Evolutionary conservation across 2,329 filamentous ascomycete species (phyloP), one percentile per base, ranked within the genome.

Genomic region (Paraconiothyrium sp.): DNA sequence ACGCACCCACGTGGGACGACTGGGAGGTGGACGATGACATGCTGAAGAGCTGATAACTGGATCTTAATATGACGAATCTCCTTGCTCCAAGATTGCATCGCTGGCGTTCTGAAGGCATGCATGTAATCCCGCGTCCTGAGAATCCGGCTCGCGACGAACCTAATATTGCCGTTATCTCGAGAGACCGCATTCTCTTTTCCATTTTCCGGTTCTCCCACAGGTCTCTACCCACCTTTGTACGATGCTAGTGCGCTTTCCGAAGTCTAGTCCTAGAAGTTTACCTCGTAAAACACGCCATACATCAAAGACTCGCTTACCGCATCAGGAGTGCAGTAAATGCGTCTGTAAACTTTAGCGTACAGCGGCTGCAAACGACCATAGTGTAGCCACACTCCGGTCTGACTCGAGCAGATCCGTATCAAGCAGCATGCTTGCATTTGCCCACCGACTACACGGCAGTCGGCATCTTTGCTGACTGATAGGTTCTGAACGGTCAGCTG

Each of bases 1-100:
- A 87, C 73, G 68, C 71, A 44, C 76, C 84, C 4, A 81, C 73
- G 14, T 87, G 85, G 85, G 73, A 79, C 20, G 76, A 69, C n/a
- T 80, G 78, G 78, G 78, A 80, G 61, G 71, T 80, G n/a, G 78
- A 79, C 56, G 71, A 76, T 37, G 77, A 75, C 48, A 75, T 80
- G 71, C 49, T 80, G 51, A 71, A 66, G 59, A 52, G 61, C 34
- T 76, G 57, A 71, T 27, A 14, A 30, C 9, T 50, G n/a, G 14
- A 5, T 20, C 34, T 4, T 4, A 4, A 8, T 7, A 34, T 50
- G n/a, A 49, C 44, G 24, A 50, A 30, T 57, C 55, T 57, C 32
- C 32, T 50, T 37, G 20, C 27, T 32, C 20, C 54, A 27, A 47
- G 11, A 37, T 34, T 48, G 43, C 54, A 56, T 56, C 32, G 20